These are phyloP conservation scores for Davidsoniella eucalypti DNA, from an alignment of 2,329 filamentous ascomycete genomes.

Conservation along the genomic window DNA sequence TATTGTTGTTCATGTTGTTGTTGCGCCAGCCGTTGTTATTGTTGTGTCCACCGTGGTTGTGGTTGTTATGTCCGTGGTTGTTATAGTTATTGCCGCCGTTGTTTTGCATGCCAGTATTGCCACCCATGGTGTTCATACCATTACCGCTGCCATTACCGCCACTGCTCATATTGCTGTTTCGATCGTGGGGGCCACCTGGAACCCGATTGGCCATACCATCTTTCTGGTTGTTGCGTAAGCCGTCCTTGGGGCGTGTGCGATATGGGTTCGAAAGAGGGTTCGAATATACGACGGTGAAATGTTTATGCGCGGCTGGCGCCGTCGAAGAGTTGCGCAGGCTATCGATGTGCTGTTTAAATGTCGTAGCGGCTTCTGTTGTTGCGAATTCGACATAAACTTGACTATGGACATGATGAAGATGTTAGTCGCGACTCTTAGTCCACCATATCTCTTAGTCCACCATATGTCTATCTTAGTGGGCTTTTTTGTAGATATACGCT, in stretches of 20 bases:
- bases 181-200: slow-evolving; percentile 18
- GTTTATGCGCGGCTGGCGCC: slow-evolving; percentile 38
- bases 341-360: slow-evolving; percentile 70
- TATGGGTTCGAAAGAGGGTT: slow-evolving; percentile 71
- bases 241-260: slow-evolving; percentile 76
- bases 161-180: slow-evolving; percentile 14
- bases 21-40: slow-evolving; percentile 29
- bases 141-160: slow-evolving; percentile 26
- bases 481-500: slow-evolving; percentile 20
- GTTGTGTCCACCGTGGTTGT: slow-evolving; percentile 24
- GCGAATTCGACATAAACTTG: slow-evolving; percentile 75
- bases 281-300: slow-evolving; percentile 58
- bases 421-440: not conserved
- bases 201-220: not conserved
- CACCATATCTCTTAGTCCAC: not conserved
- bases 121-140: slow-evolving; percentile 33
- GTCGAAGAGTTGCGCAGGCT: slow-evolving; percentile 22
- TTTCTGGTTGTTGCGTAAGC: slow-evolving; percentile 21
- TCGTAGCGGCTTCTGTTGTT: slow-evolving; percentile 69
- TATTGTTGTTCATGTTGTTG: slow-evolving; percentile 21
- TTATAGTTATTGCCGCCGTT: too few relatives aligned
- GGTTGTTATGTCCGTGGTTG: slow-evolving; percentile 30
- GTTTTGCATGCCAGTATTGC: slow-evolving; percentile 7
- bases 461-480: not conserved
- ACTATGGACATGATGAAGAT: slow-evolving; percentile 20